Evolutionary conservation across 306 rosid species (phyloP).

Genomic region (Sesbania bispinosa): DNA sequence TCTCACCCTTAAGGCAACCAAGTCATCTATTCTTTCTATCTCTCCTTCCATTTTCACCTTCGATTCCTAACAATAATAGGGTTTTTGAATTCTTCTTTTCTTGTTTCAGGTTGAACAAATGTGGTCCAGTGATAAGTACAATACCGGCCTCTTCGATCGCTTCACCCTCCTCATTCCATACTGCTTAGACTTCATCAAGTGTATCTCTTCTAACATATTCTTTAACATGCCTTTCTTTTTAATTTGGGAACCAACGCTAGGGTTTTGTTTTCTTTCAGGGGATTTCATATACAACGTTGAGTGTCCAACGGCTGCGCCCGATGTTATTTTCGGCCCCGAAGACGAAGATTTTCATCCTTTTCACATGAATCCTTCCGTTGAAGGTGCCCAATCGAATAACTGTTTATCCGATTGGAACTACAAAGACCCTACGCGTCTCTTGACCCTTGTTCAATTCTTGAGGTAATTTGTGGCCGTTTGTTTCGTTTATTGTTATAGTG

Average conservation of each 20-base stretch:
- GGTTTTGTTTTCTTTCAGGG: constrained; percentile 52
- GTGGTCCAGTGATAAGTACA: constrained; percentile 77
- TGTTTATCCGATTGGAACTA: constrained; percentile 61
- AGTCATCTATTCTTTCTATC: neutral
- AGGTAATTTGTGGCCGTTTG: constrained; percentile 36
- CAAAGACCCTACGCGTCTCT: constrained; percentile 70
- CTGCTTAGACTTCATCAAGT: constrained; percentile 81
- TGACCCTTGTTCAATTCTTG: constrained; percentile 62
- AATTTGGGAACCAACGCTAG: neutral
- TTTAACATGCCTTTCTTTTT: neutral
- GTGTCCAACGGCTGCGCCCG: constrained; percentile 69
- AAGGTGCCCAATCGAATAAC: constrained; percentile 6
- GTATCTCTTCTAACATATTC: constrained; percentile 29
- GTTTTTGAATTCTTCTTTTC: neutral
- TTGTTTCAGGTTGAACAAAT: constrained; percentile 67
- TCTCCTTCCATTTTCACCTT: neutral
- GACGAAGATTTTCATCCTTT: constrained; percentile 72
- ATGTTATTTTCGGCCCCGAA: constrained; percentile 75
- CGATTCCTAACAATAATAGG: neutral
- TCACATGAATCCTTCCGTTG: constrained; percentile 30
- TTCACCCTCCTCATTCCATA: constrained; percentile 79
- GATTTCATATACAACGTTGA: constrained; percentile 64
- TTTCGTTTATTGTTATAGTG: neutral
- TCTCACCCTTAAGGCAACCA: constrained; percentile 58
- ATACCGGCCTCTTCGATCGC: constrained; percentile 59